These are phyloP conservation scores for Lentinula detonsa DNA, from an alignment of 768 basidiomycete genomes.

Conservation along the genomic window DNA sequence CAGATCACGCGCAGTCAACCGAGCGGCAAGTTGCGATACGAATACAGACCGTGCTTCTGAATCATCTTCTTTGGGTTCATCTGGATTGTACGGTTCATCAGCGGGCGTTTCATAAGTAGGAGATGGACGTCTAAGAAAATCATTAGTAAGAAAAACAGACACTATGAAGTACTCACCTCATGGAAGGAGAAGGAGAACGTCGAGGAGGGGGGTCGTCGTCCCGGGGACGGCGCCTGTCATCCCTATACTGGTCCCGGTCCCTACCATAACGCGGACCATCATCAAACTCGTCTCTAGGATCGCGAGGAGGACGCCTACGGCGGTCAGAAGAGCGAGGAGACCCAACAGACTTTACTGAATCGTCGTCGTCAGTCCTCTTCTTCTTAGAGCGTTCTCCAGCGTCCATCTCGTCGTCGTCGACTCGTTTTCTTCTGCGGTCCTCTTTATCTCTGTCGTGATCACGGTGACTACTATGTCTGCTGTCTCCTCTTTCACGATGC, in stretches of 20 bases:
- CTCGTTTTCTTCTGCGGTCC: constrained; percentile 64
- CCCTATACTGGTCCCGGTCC: constrained; percentile 35
- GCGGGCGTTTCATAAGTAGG: constrained; percentile 62
- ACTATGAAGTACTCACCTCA: constrained; percentile 31
- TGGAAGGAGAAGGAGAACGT: constrained; percentile 36
- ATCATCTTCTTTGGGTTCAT: constrained; percentile 92
- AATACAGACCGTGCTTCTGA: constrained; percentile 98
- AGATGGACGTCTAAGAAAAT: constrained; percentile 51
- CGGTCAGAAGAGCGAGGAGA: constrained; percentile 31
- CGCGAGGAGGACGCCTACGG: constrained; percentile 39
- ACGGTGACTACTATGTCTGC: constrained; percentile 45
- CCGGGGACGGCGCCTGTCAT: constrained; percentile 29
- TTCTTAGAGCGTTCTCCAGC: constrained; percentile 56
- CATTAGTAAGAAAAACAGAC: constrained; percentile 2
- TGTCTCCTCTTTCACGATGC: constrained; percentile 45
- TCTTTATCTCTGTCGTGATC: constrained; percentile 44
- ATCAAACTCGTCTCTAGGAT: constrained; percentile 59
- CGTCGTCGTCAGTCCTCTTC: constrained; percentile 52
- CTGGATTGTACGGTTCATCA: constrained; percentile 71
- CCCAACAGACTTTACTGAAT: constrained; percentile 11
- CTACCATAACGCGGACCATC: constrained; percentile 40
- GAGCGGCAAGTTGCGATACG: constrained; percentile 95
- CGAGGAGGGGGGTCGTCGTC: constrained; percentile 34
- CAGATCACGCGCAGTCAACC: constrained; percentile 93
- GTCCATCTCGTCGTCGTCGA: constrained; percentile 48